Percentiles rank a stretch among this genome's conserved stretches.
Conservation (phyloP, 148 eudicot genomes). For the Mesembryanthemum crystallinum region DNA sequence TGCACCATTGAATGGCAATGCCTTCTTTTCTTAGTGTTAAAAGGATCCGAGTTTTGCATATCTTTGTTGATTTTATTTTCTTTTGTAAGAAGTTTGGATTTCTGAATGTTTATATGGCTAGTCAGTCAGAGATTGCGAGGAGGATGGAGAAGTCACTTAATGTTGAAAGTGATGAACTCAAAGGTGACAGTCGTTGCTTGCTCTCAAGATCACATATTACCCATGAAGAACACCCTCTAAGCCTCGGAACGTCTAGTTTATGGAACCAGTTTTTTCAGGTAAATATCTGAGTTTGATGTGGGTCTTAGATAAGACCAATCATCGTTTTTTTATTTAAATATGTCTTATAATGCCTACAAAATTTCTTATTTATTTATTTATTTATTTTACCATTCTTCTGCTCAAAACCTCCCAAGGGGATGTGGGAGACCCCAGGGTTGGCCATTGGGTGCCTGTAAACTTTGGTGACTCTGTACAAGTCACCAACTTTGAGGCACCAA, state of each 20-base stretch:
- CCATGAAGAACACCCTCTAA: conserved; percentile 92
- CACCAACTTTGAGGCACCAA: no score
- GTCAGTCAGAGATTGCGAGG: conserved; percentile 94
- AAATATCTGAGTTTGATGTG: not conserved
- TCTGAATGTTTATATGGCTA: conserved; percentile 77
- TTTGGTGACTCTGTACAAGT: no score
- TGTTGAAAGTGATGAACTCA: conserved; percentile 45
- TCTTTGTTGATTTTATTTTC: conserved; percentile 19
- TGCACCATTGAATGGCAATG: not conserved
- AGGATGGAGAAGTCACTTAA: conserved; percentile 57
- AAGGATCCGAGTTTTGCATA: not conserved
- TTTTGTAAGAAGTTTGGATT: conserved; percentile 34
- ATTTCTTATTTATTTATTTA: not conserved
- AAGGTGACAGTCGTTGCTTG: conserved; percentile 44
- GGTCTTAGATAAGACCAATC: not conserved
- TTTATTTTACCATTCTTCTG: no score
- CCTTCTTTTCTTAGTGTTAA: not conserved
- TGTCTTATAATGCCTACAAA: not conserved
- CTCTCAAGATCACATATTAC: conserved; percentile 76
- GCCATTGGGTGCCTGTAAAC: no score
- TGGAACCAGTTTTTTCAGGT: conserved; percentile 99
- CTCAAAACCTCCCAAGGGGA: no score
- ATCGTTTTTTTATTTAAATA: not conserved
- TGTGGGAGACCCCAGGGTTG: no score
- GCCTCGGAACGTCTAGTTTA: conserved; percentile 83